Percentiles rank a stretch among this genome's conserved stretches.
Evolutionary conservation across 2,329 filamentous ascomycete genomes (phyloP).

Genomic region (Stagonosporopsis chrysanthemi): DNA sequence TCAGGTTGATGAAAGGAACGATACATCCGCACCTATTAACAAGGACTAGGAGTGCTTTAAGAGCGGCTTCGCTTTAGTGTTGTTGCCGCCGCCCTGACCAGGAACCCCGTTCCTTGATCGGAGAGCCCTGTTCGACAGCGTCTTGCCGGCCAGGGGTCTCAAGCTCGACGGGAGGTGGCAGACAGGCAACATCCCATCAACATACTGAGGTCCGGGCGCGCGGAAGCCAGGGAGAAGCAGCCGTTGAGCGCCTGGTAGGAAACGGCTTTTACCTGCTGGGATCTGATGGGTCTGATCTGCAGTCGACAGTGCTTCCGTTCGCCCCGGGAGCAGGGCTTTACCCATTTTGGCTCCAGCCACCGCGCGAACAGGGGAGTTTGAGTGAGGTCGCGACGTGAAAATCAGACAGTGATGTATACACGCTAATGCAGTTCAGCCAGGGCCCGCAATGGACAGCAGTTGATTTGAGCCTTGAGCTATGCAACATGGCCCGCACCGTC

Average conservation of each 20-base stretch:
- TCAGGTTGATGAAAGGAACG: conserved; percentile 14
- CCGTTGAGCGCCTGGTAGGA: conserved; percentile 13
- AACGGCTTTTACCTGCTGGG: conserved; percentile 7
- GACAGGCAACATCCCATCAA: conserved; percentile 7
- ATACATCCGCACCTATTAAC: conserved; percentile 28
- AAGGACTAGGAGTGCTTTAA: conserved; percentile 25
- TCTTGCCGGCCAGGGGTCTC: conserved; percentile 3
- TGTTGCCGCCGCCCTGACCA: conserved; percentile 13
- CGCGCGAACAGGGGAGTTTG: neutral
- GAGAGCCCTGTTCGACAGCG: conserved; percentile 9
- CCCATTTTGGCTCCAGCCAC: conserved; percentile 4
- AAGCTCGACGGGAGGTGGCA: neutral
- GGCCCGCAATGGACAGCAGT: neutral
- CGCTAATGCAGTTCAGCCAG: conserved; percentile 12
- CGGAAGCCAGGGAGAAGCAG: conserved; percentile 13
- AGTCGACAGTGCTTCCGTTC: conserved; percentile 4
- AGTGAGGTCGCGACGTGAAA: conserved; percentile 16
- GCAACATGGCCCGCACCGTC: conserved; percentile 17
- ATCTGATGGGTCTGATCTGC: conserved; percentile 14
- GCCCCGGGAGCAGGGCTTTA: conserved; percentile 13
- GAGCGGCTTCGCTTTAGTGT: conserved; percentile 15
- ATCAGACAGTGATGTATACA: conserved; percentile 18
- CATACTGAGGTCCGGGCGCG: conserved; percentile 1
- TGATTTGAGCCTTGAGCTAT: neutral
- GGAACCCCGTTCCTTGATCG: conserved; percentile 4